Evolutionary conservation across 768 basidiomycete genomes (phyloP).

Genomic region (Cubamyces sp.): DNA sequence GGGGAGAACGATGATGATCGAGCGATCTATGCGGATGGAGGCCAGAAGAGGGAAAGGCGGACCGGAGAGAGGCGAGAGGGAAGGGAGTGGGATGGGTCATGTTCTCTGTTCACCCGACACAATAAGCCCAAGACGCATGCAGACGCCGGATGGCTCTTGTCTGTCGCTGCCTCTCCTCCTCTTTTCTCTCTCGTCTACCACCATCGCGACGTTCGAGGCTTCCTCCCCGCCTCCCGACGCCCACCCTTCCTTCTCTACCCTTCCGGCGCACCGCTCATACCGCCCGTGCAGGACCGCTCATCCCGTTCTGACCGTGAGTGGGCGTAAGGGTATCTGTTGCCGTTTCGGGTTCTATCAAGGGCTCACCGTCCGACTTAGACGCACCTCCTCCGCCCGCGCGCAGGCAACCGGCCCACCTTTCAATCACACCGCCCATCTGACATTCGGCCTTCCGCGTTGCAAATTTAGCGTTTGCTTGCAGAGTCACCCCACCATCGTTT

Average conservation of each 20-base stretch:
- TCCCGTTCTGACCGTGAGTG: neutral
- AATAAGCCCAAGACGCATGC: conserved; percentile 23
- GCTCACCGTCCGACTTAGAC: conserved; percentile 8
- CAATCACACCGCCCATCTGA: conserved; percentile 18
- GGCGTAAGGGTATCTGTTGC: conserved; percentile 2
- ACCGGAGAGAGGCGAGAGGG: neutral
- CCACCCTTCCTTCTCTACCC: neutral
- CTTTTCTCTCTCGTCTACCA: conserved; percentile 19
- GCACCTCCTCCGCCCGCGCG: conserved; percentile 1
- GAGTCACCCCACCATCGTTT: neutral
- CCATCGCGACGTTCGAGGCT: conserved; percentile 15
- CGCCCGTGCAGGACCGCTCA: neutral
- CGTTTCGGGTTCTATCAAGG: conserved; percentile 7
- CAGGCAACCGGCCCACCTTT: conserved; percentile 6
- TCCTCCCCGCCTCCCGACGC: neutral
- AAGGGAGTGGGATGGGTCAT: conserved; percentile 3
- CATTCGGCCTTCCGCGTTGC: conserved; percentile 5
- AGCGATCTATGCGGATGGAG: conserved; percentile 6
- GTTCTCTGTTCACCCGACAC: conserved; percentile 16
- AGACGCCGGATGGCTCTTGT: conserved; percentile 2
- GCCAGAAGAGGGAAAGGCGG: conserved; percentile 7
- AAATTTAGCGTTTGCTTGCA: conserved; percentile 12
- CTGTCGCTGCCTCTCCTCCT: neutral
- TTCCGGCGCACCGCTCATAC: conserved; percentile 7
- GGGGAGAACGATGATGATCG: neutral